Evolutionary conservation across 495 filamentous ascomycete genomes (phyloP).

Genomic region (Penicillium coprophilum): DNA sequence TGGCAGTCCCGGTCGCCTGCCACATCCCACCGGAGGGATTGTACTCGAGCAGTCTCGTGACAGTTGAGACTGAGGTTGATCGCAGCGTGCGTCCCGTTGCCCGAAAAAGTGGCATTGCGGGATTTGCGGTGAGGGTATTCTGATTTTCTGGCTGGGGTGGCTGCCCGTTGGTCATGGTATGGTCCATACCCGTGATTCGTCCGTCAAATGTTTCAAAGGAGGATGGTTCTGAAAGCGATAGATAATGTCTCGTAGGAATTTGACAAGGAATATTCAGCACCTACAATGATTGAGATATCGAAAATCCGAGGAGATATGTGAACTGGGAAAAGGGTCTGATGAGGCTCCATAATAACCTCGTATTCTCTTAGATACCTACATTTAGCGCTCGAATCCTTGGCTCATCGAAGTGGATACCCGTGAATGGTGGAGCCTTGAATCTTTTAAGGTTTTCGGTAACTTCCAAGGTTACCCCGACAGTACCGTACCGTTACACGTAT

Average conservation of each 20-base stretch:
- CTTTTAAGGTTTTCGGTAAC: too few relatives aligned
- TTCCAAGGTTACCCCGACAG: too few relatives aligned
- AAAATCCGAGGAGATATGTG: not conserved
- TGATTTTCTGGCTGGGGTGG: not conserved
- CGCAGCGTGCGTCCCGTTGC: not conserved
- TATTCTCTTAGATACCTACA: too few relatives aligned
- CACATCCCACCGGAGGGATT: not conserved
- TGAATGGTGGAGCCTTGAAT: too few relatives aligned
- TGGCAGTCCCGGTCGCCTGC: not conserved
- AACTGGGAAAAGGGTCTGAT: too few relatives aligned
- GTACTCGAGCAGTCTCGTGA: not conserved
- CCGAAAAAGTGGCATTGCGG: not conserved
- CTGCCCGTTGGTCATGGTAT: not conserved
- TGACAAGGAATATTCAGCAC: not conserved
- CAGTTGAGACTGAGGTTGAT: not conserved
- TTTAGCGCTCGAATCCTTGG: too few relatives aligned
- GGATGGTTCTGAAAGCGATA: not conserved
- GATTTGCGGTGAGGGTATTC: not conserved
- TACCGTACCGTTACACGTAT: too few relatives aligned
- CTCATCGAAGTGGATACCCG: too few relatives aligned
- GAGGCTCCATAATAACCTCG: too few relatives aligned
- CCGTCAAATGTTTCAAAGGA: not conserved
- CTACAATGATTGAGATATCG: not conserved
- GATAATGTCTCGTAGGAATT: not conserved
- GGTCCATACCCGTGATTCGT: not conserved